Evolutionary conservation across 2,329 filamentous ascomycete genomes (phyloP), one percentile per base, ranked within the genome.

Genomic region (Scytalidium lignicola): DNA sequence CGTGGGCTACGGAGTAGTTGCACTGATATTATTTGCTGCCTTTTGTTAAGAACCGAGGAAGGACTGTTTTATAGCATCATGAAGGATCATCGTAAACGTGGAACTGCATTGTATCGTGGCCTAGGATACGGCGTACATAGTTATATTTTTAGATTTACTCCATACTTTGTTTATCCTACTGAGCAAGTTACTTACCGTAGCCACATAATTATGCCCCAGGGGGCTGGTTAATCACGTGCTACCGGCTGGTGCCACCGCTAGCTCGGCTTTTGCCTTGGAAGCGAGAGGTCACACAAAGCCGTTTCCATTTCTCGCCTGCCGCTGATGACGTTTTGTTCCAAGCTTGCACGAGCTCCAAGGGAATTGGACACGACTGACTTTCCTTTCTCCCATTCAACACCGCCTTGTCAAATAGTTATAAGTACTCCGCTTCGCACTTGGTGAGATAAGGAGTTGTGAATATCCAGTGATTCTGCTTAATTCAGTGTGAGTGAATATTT

Each of bases 291-390:
- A 45, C 43, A 22, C 18, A 26, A 6, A 13, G 26, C 13, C 26
- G 13, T 13, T 7, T 7, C 7, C 26, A 13, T 28, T 37, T 13
- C 10, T 18, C 22, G 26, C 21, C 18, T 29, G 22, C 29, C 15
- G 19, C 43, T 45, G 43, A 45, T 45, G 43, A 45, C 43, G 43
- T 45, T 45, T 23, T 26, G 41, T 23, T 21, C 19, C 19, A 42
- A 42, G 41, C 41, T 42, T 42, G 6, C 19, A 22, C 41, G 17
- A 43, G 41, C 41, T 43, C 21, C 17, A 23, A 15, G 40, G 21
- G 23, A 23, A 12, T 21, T n/a, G 23, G 20, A 43, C 41, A 43
- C 41, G 23, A 43, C 41, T n/a, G n/a, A n/a, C n/a, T n/a, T 43
- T 28, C 41, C 41, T 43, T 43, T 8, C 20, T 43, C 41, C 26